Evolutionary conservation across 2,329 filamentous ascomycete genomes (phyloP), one percentile per base, ranked within the genome.

Genomic region (Ophiostoma sp.): DNA sequence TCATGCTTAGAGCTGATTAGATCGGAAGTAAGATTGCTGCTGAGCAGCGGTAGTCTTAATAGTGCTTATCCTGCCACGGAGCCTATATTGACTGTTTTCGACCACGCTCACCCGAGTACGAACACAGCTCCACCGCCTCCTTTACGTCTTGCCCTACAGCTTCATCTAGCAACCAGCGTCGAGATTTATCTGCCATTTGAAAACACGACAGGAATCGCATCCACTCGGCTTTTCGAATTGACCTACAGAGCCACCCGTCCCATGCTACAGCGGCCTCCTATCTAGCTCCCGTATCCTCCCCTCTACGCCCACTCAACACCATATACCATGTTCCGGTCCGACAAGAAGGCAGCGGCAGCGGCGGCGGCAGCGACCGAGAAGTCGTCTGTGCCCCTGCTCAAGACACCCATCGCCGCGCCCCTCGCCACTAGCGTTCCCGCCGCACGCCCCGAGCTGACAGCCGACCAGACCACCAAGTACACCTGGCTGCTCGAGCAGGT

Each of bases 391-490:
- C 44, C 44, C 1, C 70, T 71, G 4, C 73, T 74, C 64, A 74
- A 73, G 71, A 58, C 69, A 60, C 89, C 88, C 45, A 82, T 91
- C 71, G 76, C 79, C n/a, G 75, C 77, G 8, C 88, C 89, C 1
- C 78, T 83, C 1, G 79, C 88, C 1, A 79, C 80, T 47, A 84
- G 84, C 76, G 85, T 84, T 69, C 86, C 90, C 2, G 76, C 80
- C 12, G 76, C 85, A 5, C 81, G 83, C 9, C 78, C 85, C 5
- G 77, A 83, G 69, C 85, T 97, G 74, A 93, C 88, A 11, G 75
- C 85, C 9, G 92, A 96, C 47, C 91, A 98, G 79, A 80, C 91
- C 76, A 77, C 83, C 72, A 97, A 97, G 80, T 98, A 97, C 80
- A 85, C 89, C 60, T 81, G 86, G 72, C 83, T 98, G 66, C 85